Conservation (phyloP, 2,329 filamentous ascomycete genomes). For the Sporothrix euskadiensis region DNA sequence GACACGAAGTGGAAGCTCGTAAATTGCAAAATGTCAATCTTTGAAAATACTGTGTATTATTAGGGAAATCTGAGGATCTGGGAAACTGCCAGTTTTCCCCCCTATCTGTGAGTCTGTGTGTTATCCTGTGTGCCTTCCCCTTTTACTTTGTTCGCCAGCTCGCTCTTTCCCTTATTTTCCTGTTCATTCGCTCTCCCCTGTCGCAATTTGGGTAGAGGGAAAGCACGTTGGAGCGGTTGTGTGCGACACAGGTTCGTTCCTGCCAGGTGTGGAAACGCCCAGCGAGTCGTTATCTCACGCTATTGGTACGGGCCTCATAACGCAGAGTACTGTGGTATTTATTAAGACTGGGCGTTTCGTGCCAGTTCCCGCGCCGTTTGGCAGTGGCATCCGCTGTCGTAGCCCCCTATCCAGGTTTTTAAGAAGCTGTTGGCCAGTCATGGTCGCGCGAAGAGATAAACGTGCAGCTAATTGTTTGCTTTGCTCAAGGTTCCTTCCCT, state of each 20-base stretch:
- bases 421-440: not conserved
- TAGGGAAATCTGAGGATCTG: not conserved
- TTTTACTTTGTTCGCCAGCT: not conserved
- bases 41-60: not conserved
- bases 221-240: conserved; percentile 6
- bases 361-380: not conserved
- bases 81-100: not conserved
- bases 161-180: conserved; percentile 5
- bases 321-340: not conserved
- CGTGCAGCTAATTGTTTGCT: conserved; percentile 3
- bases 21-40: not conserved
- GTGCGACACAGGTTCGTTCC: conserved; percentile 19
- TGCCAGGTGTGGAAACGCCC: conserved; percentile 21
- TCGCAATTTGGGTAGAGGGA: conserved; percentile 17
- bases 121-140: not conserved
- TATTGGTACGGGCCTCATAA: conserved; percentile 10
- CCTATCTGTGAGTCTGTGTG: not conserved
- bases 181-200: conserved; percentile 12
- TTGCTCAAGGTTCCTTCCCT: not conserved
- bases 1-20: conserved; percentile 18
- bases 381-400: not conserved
- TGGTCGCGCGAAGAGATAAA: not conserved
- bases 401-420: not conserved
- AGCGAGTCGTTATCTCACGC: conserved; percentile 24
- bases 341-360: not conserved